phyloP scores from a whole-genome alignment of 2,329 filamentous ascomycete species.

The Monilinia laxa region DNA sequence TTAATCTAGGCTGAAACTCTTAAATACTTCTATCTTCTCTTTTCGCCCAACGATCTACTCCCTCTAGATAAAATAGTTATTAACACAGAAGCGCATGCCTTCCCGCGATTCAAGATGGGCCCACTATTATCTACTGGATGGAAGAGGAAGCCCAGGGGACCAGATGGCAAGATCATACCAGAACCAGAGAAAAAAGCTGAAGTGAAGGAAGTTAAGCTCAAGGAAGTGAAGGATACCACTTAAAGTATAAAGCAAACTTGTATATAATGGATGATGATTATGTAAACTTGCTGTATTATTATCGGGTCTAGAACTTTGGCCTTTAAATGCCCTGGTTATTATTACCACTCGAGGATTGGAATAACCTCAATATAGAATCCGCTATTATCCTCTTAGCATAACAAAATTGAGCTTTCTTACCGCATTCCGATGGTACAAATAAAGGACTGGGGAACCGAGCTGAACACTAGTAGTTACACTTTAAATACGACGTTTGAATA shows the following conservation, averaged over 20 bases:
- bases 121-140: slow-evolving; percentile 78
- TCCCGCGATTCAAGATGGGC: slow-evolving; percentile 83
- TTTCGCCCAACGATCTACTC: slow-evolving; percentile 78
- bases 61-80: slow-evolving; percentile 86
- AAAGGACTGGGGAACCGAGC: not conserved
- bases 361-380: not conserved
- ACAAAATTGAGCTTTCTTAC: not conserved
- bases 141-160: slow-evolving; percentile 63
- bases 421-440: not conserved
- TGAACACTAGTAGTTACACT: not conserved
- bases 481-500: not conserved
- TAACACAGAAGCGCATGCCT: slow-evolving; percentile 92
- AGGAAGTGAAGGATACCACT: slow-evolving; percentile 23
- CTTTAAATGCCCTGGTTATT: not conserved
- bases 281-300: slow-evolving; percentile 24
- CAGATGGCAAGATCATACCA: slow-evolving; percentile 39
- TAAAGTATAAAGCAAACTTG: slow-evolving; percentile 22
- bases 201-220: slow-evolving; percentile 26
- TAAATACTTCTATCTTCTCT: slow-evolving; percentile 96
- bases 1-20: slow-evolving; percentile 79
- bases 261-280: slow-evolving; percentile 23
- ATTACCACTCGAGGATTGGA: not conserved
- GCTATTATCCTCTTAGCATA: not conserved
- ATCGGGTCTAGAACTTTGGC: slow-evolving; percentile 16
- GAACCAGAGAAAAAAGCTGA: slow-evolving; percentile 29